Evolutionary conservation across 768 basidiomycete species (phyloP).

Genomic region (Postia placenta): DNA sequence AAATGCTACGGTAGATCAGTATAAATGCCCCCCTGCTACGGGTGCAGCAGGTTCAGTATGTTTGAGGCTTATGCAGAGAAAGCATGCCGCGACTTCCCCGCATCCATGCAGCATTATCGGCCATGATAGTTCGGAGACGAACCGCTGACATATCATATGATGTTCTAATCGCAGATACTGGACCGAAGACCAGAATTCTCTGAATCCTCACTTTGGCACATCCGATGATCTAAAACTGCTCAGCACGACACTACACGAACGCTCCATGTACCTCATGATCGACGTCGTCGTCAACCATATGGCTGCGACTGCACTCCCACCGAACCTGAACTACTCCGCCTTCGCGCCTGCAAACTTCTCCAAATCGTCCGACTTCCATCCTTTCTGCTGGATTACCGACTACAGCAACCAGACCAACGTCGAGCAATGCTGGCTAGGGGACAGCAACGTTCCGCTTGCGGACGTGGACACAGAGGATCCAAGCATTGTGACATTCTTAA

Average conservation of each 20-base stretch:
- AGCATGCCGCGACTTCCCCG: too few relatives aligned
- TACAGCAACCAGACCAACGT: constrained; percentile 41
- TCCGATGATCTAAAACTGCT: constrained; percentile 45
- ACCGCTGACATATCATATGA: too few relatives aligned
- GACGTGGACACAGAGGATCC: constrained; percentile 52
- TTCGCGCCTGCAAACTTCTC: constrained; percentile 30
- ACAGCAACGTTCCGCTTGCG: constrained; percentile 43
- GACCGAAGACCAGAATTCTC: constrained; percentile 38
- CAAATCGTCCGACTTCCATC: constrained; percentile 32
- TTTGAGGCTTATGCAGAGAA: too few relatives aligned
- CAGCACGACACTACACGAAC: constrained; percentile 38
- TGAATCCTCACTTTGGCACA: constrained; percentile 52
- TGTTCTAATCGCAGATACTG: constrained; percentile 46
- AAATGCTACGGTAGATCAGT: too few relatives aligned
- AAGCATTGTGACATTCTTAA: constrained; percentile 36
- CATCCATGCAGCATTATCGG: too few relatives aligned
- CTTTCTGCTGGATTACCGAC: constrained; percentile 35
- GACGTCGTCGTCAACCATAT: constrained; percentile 63
- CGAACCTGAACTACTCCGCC: constrained; percentile 16
- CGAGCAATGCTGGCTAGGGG: constrained; percentile 59
- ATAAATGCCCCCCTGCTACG: too few relatives aligned
- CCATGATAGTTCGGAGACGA: too few relatives aligned
- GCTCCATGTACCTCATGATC: constrained; percentile 56
- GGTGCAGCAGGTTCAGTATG: too few relatives aligned
- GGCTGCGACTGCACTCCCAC: constrained; percentile 27